Conservation (phyloP, 2,329 filamentous ascomycete genomes). For the Venturia carpophila region DNA sequence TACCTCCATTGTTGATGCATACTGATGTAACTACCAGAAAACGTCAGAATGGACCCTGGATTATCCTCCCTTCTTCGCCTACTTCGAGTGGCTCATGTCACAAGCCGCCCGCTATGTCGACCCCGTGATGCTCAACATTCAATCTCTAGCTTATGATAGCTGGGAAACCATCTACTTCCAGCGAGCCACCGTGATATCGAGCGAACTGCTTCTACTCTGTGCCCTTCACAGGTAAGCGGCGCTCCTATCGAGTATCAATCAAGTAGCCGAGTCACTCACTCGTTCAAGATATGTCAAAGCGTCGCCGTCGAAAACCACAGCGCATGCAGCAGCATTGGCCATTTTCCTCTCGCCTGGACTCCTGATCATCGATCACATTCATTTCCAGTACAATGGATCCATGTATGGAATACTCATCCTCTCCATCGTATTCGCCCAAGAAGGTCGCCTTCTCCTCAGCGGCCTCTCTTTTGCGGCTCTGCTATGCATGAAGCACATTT, state of each 20-base stretch:
- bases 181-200: slow-evolving; percentile 74
- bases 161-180: slow-evolving; percentile 96
- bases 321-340: slow-evolving; percentile 80
- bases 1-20: not conserved
- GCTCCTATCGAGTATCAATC: not conserved
- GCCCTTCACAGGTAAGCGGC: slow-evolving; percentile 63
- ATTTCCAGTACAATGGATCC: slow-evolving; percentile 98
- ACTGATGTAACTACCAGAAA: slow-evolving; percentile 43
- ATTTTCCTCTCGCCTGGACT: slow-evolving; percentile 87
- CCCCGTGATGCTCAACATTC: slow-evolving; percentile 70
- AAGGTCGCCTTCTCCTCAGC: slow-evolving; percentile 64
- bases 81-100: slow-evolving; percentile 89
- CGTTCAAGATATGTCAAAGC: slow-evolving; percentile 63
- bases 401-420: slow-evolving; percentile 86
- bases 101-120: slow-evolving; percentile 71
- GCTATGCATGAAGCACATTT: slow-evolving; percentile 95
- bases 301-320: slow-evolving; percentile 63
- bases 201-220: slow-evolving; percentile 76
- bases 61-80: slow-evolving; percentile 96
- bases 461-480: slow-evolving; percentile 77
- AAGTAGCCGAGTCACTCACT: slow-evolving; percentile 19
- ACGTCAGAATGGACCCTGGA: slow-evolving; percentile 99
- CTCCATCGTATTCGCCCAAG: slow-evolving; percentile 75
- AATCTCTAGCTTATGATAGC: slow-evolving; percentile 77
- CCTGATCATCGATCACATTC: slow-evolving; percentile 95